These are phyloP conservation scores for Medicago arabica DNA, from an alignment of 306 rosid species.

Conservation along the genomic window DNA sequence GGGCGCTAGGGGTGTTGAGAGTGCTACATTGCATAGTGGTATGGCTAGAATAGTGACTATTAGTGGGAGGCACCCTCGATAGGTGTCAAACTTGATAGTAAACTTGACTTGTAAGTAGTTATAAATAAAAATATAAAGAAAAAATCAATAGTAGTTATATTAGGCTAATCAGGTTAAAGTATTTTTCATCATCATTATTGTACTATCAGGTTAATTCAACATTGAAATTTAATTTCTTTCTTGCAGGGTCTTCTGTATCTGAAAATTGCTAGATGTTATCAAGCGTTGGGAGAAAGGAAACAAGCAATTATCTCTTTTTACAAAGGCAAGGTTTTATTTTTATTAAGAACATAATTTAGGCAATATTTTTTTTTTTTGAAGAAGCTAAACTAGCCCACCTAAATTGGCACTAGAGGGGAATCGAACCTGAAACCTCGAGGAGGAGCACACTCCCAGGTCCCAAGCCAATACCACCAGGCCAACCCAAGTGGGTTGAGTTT, in stretches of 20 bases:
- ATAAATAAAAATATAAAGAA: neutral
- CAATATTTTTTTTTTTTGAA: too few species aligned
- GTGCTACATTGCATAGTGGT: neutral
- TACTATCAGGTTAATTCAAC: slow-evolving; percentile 22
- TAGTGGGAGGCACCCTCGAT: neutral
- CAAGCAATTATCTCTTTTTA: slow-evolving; percentile 68
- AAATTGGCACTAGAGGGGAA: too few species aligned
- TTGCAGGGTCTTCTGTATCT: slow-evolving; percentile 65
- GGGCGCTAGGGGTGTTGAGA: neutral
- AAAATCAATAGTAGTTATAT: neutral
- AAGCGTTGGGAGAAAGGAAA: slow-evolving; percentile 60
- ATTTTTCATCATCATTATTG: neutral
- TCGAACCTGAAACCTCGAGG: too few species aligned
- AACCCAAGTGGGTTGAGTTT: too few species aligned
- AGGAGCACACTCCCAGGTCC: too few species aligned
- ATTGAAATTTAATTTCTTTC: slow-evolving; percentile 32
- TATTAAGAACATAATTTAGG: slow-evolving; percentile 5
- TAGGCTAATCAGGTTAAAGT: neutral
- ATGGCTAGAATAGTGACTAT: neutral
- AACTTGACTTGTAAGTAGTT: neutral
- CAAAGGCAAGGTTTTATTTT: slow-evolving; percentile 59
- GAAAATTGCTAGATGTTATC: slow-evolving; percentile 76
- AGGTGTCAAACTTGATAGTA: neutral
- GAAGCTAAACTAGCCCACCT: too few species aligned
- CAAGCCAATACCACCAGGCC: too few species aligned